These are phyloP conservation scores for Salvia rosmarinus DNA, from an alignment of 257 asterid genomes.

Conservation along the genomic window DNA sequence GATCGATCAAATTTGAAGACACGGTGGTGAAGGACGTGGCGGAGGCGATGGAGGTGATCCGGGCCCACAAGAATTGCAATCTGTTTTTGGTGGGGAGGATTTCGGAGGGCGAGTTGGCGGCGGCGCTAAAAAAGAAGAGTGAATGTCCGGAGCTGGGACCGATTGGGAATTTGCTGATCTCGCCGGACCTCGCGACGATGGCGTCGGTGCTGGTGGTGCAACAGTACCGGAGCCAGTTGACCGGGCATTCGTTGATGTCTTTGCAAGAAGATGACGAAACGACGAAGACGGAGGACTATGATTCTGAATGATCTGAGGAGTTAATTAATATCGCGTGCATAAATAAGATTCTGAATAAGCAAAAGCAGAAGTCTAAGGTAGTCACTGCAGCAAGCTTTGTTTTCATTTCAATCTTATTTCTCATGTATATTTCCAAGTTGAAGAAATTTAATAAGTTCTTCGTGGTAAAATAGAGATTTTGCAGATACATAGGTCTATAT, in stretches of 20 bases:
- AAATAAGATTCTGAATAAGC: background rate
- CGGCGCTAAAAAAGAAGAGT: conserved; percentile 34
- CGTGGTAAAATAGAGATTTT: too few species aligned
- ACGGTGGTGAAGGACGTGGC: conserved; percentile 32
- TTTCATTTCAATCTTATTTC: background rate
- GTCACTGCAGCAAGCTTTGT: background rate
- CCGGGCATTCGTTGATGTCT: conserved; percentile 41
- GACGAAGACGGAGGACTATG: conserved; percentile 19
- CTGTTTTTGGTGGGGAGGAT: conserved; percentile 56
- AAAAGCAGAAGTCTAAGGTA: background rate
- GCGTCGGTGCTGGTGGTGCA: conserved; percentile 71
- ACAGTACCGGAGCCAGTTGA: conserved; percentile 46
- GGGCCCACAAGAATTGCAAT: conserved; percentile 40
- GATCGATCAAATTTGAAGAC: conserved; percentile 43
- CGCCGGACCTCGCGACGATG: conserved; percentile 42
- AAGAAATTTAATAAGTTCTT: background rate
- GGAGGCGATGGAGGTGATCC: conserved; percentile 37
- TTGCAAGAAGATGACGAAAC: conserved; percentile 38
- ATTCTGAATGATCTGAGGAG: conserved; percentile 21
- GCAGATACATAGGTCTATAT: too few species aligned
- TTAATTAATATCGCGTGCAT: background rate
- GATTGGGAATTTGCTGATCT: conserved; percentile 48
- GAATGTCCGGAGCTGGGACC: conserved; percentile 68
- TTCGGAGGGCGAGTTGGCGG: conserved; percentile 47
- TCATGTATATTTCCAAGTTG: background rate